A percentile compares a stretch with the other conserved stretches of the same genome.
These are phyloP conservation scores for Leishmania lainsoni DNA, from an alignment of 208 protist species.

Conservation along the genomic window DNA sequence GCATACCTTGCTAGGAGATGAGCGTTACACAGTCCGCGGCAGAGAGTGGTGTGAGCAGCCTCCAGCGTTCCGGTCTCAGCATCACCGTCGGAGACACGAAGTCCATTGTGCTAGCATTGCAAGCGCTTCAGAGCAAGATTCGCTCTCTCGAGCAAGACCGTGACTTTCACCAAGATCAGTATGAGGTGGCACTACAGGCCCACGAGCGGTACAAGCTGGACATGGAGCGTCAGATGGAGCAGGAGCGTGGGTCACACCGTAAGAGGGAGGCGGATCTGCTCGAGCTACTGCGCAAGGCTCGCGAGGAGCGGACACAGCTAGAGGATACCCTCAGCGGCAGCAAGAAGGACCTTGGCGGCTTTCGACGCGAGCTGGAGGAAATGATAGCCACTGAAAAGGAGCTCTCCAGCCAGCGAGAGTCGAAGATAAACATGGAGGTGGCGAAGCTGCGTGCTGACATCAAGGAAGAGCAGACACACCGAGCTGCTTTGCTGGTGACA, in stretches of 20 bases:
- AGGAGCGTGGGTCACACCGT: constrained; percentile 72
- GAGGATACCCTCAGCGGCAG: constrained; percentile 55
- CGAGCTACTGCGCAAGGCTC: constrained; percentile 67
- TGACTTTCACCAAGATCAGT: constrained; percentile 90
- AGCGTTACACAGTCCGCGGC: constrained; percentile 19
- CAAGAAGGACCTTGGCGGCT: constrained; percentile 52
- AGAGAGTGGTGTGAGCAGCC: constrained; percentile 58
- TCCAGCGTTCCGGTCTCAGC: constrained; percentile 85
- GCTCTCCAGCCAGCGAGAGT: constrained; percentile 61
- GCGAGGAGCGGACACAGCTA: constrained; percentile 67
- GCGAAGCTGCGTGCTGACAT: constrained; percentile 61
- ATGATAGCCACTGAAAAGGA: constrained; percentile 77
- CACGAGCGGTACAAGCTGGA: constrained; percentile 90
- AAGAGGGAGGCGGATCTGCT: constrained; percentile 78
- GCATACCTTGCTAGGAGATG: neutral
- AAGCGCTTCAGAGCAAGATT: constrained; percentile 90
- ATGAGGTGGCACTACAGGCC: constrained; percentile 70
- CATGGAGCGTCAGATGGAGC: constrained; percentile 84
- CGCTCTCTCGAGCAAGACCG: constrained; percentile 84
- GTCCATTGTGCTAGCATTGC: constrained; percentile 89
- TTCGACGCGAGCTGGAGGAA: constrained; percentile 77
- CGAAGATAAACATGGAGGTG: constrained; percentile 55
- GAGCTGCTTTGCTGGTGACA: constrained; percentile 45
- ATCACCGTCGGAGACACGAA: constrained; percentile 91
- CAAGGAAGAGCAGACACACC: constrained; percentile 52